Evolutionary conservation across 2,329 filamentous ascomycete species (phyloP), one percentile per base, ranked within the genome.

Genomic region (Aspergillus melleus): DNA sequence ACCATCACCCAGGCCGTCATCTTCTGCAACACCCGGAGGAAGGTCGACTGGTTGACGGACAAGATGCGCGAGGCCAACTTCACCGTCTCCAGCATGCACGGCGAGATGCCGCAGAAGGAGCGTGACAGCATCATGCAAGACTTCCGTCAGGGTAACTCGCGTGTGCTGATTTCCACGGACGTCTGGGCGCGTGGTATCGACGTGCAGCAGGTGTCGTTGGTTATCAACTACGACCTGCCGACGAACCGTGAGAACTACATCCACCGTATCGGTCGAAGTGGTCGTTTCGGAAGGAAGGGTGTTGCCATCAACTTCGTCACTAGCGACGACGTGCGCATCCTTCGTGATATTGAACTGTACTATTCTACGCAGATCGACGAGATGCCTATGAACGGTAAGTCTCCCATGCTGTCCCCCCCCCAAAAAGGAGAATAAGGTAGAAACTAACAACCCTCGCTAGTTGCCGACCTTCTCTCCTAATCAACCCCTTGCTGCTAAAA

Each of bases 241-340:
- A 95, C 90, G 79, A 98, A 99, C 80, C 92, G 95, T 84, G 95
- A 99, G 81, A 99, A 99, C 82, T 99, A 99, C 79, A 98, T 99
- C 78, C 95, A 99, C 83, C 90, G 95, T 70, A 99, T 99, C 71
- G 95, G 95, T 75, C 88, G 95, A 75, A 95, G 91, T 75, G 95
- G 95, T 69, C 88, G 95, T 68, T 99, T 99, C 72, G 95, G 95
- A 71, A 88, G 95, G 72, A 99, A 99, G 83, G 95, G 95, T 85
- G 95, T 99, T 66, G 95, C 95, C 42, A 99, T 99, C 84, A 99
- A 99, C 83, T 99, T 99, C 74, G 95, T 99, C 67, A 99, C 95
- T 2, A 96, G 91, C 73, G 95, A 99, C 71, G 95, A 99, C 76
- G 95, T 99, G 61, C 90, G 95, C 75, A 99, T 99, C 74, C 84